phyloP scores from a whole-genome alignment of 179 eudicot genomes.

The Sideroxylon spinosum region DNA sequence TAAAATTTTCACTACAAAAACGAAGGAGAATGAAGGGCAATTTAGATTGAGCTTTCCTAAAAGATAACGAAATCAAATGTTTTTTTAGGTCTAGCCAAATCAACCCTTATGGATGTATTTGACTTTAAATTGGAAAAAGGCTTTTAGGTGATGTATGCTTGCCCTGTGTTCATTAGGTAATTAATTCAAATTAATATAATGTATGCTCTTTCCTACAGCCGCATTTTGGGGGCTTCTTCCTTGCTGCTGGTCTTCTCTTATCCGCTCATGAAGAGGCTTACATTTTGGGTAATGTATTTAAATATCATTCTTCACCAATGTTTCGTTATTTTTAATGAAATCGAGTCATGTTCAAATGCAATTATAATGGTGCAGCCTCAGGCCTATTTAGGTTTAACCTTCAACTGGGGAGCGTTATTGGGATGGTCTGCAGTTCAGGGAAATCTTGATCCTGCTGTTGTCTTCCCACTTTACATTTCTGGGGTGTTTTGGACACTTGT shows the following conservation, averaged over 20 bases:
- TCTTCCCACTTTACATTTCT: conserved; percentile 79
- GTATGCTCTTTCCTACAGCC: conserved; percentile 41
- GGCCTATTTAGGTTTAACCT: conserved; percentile 92
- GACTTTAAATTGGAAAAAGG: not conserved
- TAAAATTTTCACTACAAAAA: too few species aligned
- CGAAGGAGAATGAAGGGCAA: too few species aligned
- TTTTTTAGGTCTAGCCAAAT: not conserved
- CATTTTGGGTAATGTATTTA: conserved; percentile 72
- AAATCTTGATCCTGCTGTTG: conserved; percentile 70
- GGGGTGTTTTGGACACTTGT: conserved; percentile 96
- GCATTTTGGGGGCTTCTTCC: conserved; percentile 86
- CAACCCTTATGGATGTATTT: not conserved
- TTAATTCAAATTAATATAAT: not conserved
- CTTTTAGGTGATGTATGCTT: not conserved
- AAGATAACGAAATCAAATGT: too few species aligned
- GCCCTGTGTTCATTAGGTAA: not conserved
- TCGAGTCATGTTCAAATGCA: conserved; percentile 18
- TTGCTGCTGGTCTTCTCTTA: conserved; percentile 85
- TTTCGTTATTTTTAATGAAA: not conserved
- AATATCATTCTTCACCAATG: not conserved
- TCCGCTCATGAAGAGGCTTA: conserved; percentile 96
- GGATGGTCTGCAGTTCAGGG: conserved; percentile 97
- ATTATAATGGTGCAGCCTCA: conserved; percentile 66
- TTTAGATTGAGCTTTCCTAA: too few species aligned
- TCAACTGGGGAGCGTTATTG: conserved; percentile 96